These are phyloP conservation scores for Cladobotryum mycophilum DNA, from an alignment of 2,329 filamentous ascomycete species.

Conservation along the genomic window DNA sequence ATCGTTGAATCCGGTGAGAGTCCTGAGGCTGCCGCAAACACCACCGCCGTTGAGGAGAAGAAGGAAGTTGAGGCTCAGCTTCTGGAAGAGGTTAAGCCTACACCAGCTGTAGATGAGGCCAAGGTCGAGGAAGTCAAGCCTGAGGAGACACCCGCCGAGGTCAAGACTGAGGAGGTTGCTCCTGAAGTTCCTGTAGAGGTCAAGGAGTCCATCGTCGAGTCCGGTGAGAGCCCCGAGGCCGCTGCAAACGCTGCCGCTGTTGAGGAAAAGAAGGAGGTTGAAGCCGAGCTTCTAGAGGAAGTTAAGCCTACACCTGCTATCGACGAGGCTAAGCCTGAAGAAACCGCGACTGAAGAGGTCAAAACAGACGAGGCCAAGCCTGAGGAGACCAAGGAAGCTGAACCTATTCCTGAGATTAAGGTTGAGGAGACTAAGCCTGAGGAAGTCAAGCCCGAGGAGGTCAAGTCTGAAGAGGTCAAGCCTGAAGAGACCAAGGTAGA, in stretches of 20 bases:
- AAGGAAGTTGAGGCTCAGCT: conserved; percentile 68
- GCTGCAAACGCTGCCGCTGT: conserved; percentile 57
- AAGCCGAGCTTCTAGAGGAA: conserved; percentile 7
- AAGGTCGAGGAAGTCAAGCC: conserved; percentile 13
- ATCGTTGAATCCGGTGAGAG: conserved; percentile 50
- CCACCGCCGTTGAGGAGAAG: conserved; percentile 68
- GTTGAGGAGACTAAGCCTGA: conserved; percentile 6
- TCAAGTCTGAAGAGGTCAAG: conserved; percentile 9
- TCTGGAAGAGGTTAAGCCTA: conserved; percentile 53
- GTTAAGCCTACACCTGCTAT: conserved; percentile 6
- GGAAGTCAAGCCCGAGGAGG: conserved; percentile 4
- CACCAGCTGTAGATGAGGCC: conserved; percentile 28
- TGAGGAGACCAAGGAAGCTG: not conserved
- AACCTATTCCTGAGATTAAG: conserved; percentile 1
- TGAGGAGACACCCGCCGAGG: conserved; percentile 22
- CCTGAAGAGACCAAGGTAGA: conserved; percentile 7
- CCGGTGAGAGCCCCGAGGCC: conserved; percentile 63
- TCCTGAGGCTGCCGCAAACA: conserved; percentile 66
- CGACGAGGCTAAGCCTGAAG: conserved; percentile 15
- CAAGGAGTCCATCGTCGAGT: conserved; percentile 50
- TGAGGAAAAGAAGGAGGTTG: conserved; percentile 59
- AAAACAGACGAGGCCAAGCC: conserved; percentile 13
- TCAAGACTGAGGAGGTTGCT: conserved; percentile 38
- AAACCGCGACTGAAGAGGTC: conserved; percentile 15
- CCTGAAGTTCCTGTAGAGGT: conserved; percentile 50